Percentiles rank a stretch among this genome's conserved stretches.
These are phyloP conservation scores for Aspergillus persii DNA, from an alignment of 2,329 filamentous ascomycete genomes.

Conservation along the genomic window DNA sequence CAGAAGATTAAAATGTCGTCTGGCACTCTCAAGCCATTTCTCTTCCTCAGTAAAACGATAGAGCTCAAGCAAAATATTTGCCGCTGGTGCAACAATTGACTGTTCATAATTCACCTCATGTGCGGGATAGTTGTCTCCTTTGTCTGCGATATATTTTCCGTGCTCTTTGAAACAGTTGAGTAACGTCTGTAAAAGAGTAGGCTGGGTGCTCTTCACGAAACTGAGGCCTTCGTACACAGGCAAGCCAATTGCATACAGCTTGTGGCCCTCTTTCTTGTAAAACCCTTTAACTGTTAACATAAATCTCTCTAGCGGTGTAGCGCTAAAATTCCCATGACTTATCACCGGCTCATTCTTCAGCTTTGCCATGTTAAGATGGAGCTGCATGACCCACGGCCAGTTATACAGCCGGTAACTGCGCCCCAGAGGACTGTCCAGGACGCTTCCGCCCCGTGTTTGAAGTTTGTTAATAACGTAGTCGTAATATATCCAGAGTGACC, in stretches of 20 bases:
- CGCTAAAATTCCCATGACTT: background rate
- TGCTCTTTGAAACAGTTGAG: background rate
- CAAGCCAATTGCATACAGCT: background rate
- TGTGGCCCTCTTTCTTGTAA: background rate
- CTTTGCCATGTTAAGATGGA: background rate
- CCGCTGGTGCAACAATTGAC: background rate
- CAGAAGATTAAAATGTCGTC: background rate
- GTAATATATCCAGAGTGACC: background rate
- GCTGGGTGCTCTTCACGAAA: background rate
- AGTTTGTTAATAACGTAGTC: background rate
- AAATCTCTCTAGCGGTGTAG: background rate
- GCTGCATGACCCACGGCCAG: background rate
- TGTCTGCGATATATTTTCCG: background rate
- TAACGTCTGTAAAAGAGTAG: too few relatives aligned
- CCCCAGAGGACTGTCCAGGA: background rate
- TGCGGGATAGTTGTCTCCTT: background rate
- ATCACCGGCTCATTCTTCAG: background rate
- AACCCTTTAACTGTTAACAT: background rate
- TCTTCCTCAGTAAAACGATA: background rate
- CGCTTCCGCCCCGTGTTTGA: background rate
- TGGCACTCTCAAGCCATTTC: background rate
- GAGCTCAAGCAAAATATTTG: background rate
- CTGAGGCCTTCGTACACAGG: background rate
- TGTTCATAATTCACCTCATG: background rate
- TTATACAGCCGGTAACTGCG: background rate